Base-by-base conservation (phyloP, 345 rosid species). In the Eucalyptus decipiens region DNA sequence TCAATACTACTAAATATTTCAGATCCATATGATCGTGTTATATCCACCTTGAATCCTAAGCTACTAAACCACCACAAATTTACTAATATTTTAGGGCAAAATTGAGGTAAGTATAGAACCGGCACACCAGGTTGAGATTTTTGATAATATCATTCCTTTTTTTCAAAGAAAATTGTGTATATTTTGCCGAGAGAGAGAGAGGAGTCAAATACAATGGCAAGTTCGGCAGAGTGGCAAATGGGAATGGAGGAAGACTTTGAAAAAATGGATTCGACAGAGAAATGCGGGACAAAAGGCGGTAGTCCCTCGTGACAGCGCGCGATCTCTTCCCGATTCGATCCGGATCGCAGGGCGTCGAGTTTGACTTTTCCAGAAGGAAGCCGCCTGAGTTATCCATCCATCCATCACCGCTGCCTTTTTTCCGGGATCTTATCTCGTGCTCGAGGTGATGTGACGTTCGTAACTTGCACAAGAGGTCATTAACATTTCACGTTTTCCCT, bases 11-110 rank as follows among this genome's bases (percentile, higher is more conserved):
- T 52, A 52, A 52, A 52, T 52, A 52, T 62, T 28, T 30, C 1
- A 3, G 4, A 62, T 28, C 2, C 0, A 5, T 1, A 60, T 5
- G 8, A 13, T 30, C 9, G 0, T 3, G 17, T 62, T 0, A 28
- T 0, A 13, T 62, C 0, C 17, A 62, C 3, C 34, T 30, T 30
- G 32, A 62, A 4, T 6, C 1, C 1, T 12, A 60, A 30, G 8
- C 3, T 6, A 0, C 8, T 62, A 60, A 60, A 26, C 0, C 32
- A 6, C 4, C 0, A 28, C 1, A 28, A 28, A 28, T 62, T 28
- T 28, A 62, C 69, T 16, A 6, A 28, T 0, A 62, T 1, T 13
- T 28, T 13, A 12, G 4, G 16, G 9, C 5, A 62, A 28, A 62
- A 1, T 62, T 6, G 4, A 62, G 17, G 16, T 62, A 28, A 12